Conservation (phyloP, 441 rosid species). For the Francoa sonchifolia region DNA sequence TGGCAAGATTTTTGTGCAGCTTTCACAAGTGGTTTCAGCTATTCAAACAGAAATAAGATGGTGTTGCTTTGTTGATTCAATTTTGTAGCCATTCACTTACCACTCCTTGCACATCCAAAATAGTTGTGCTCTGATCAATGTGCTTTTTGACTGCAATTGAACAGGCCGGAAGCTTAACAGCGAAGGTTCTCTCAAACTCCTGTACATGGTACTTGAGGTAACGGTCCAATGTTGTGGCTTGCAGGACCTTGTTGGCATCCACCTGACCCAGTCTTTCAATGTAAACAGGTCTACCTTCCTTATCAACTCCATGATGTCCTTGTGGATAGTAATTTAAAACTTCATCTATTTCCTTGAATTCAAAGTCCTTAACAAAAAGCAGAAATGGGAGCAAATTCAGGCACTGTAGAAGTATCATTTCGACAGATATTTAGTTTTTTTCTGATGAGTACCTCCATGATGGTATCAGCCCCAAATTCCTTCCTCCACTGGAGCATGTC, state of each 20-base stretch:
- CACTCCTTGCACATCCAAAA: conserved; percentile 95
- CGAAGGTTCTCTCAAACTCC: conserved; percentile 70
- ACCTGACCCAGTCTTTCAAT: conserved; percentile 80
- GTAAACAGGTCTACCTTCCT: conserved; percentile 82
- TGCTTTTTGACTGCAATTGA: conserved; percentile 69
- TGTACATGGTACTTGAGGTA: conserved; percentile 47
- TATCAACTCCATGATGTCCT: conserved; percentile 86
- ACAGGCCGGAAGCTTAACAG: conserved; percentile 66
- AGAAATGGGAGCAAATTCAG: conserved; percentile 3
- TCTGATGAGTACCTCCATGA: conserved; percentile 38
- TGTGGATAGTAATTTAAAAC: conserved; percentile 83
- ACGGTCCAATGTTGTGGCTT: conserved; percentile 49
- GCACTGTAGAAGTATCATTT: neutral
- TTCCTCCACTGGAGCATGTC: conserved; percentile 67
- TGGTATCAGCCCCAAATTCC: conserved; percentile 45
- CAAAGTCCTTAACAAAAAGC: conserved; percentile 32
- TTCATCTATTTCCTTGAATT: conserved; percentile 52
- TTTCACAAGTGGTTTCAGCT: neutral
- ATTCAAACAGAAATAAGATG: neutral
- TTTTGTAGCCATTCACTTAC: conserved; percentile 23
- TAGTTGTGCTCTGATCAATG: conserved; percentile 86
- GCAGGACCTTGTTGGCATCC: conserved; percentile 54
- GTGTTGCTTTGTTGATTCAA: neutral
- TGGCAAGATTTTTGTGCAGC: too few species aligned
- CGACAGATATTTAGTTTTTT: neutral